Evolutionary conservation across 257 asterid genomes (phyloP).

Genomic region (Asclepias syriaca): DNA sequence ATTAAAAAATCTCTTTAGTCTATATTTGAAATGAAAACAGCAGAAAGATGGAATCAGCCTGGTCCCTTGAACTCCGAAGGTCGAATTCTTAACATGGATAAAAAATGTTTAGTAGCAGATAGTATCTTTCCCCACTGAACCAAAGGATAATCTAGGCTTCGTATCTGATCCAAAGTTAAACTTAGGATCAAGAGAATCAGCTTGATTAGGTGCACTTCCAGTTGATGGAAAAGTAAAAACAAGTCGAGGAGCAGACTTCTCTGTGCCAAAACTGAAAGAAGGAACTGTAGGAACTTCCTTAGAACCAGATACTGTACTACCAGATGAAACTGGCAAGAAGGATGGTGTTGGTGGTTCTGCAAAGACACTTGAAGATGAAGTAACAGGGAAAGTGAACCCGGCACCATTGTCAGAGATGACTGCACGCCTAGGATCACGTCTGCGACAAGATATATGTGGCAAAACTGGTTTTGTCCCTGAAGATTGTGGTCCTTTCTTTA

Average conservation of each 20-base stretch:
- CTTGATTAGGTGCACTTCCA: slow-evolving; percentile 30
- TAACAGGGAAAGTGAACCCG: slow-evolving; percentile 66
- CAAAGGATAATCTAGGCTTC: slow-evolving; percentile 53
- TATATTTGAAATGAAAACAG: neutral
- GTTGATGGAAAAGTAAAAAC: slow-evolving; percentile 76
- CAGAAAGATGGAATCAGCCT: neutral
- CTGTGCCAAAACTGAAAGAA: slow-evolving; percentile 54
- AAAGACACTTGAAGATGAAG: slow-evolving; percentile 45
- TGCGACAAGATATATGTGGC: slow-evolving; percentile 43
- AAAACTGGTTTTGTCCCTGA: slow-evolving; percentile 46
- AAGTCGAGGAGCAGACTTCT: slow-evolving; percentile 38
- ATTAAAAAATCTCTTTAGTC: neutral
- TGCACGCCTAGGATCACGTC: slow-evolving; percentile 30
- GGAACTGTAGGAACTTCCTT: slow-evolving; percentile 37
- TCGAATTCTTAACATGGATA: neutral
- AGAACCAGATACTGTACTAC: slow-evolving; percentile 27
- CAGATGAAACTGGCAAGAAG: slow-evolving; percentile 43
- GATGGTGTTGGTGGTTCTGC: slow-evolving; percentile 95
- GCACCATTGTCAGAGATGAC: slow-evolving; percentile 44
- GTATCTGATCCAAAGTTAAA: slow-evolving; percentile 69
- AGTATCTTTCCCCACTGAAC: slow-evolving; percentile 45
- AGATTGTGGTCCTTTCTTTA: slow-evolving; percentile 29
- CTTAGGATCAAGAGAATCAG: slow-evolving; percentile 46
- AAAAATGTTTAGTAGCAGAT: slow-evolving; percentile 39
- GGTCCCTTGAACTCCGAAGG: neutral